A percentile compares a stretch with the other conserved stretches of the same genome.
Conservation (phyloP, 108 stramenopile genomes). For the Aureococcus anophagefferens region DNA sequence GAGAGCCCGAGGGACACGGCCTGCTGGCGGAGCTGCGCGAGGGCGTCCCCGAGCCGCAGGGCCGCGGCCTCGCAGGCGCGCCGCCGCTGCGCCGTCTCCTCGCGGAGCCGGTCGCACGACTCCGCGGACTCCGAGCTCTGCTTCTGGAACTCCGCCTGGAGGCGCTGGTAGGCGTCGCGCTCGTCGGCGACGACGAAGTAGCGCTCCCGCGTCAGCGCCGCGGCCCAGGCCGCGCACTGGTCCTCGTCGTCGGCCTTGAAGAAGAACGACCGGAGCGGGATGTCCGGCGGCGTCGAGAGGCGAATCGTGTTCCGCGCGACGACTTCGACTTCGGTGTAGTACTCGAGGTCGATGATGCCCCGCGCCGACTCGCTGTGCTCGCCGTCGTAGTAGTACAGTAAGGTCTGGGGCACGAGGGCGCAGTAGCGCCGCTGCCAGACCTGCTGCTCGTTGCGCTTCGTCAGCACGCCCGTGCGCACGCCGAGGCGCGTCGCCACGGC, state of each 20-base stretch:
- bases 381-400: conserved; percentile 86
- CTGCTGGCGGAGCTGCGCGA: neutral
- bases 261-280: conserved; percentile 72
- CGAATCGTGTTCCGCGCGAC: conserved; percentile 29
- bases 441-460: conserved; percentile 84
- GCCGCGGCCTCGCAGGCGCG: no score
- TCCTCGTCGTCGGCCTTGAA: conserved; percentile 60
- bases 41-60: neutral
- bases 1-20: neutral
- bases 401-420: conserved; percentile 86
- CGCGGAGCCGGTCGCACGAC: neutral
- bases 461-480: conserved; percentile 57
- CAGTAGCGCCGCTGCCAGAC: conserved; percentile 87
- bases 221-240: conserved; percentile 65
- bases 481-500: neutral
- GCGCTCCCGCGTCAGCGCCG: conserved; percentile 58
- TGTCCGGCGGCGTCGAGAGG: conserved; percentile 64
- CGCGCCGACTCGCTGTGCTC: conserved; percentile 10
- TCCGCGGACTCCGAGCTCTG: neutral
- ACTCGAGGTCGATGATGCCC: conserved; percentile 91
- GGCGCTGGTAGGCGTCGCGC: conserved; percentile 49
- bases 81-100: no score
- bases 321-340: conserved; percentile 72
- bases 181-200: conserved; percentile 72
- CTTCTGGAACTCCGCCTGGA: conserved; percentile 10